phyloP scores from a whole-genome alignment of 805 yeast genomes.

The Zygoascus bituminiphila region DNA sequence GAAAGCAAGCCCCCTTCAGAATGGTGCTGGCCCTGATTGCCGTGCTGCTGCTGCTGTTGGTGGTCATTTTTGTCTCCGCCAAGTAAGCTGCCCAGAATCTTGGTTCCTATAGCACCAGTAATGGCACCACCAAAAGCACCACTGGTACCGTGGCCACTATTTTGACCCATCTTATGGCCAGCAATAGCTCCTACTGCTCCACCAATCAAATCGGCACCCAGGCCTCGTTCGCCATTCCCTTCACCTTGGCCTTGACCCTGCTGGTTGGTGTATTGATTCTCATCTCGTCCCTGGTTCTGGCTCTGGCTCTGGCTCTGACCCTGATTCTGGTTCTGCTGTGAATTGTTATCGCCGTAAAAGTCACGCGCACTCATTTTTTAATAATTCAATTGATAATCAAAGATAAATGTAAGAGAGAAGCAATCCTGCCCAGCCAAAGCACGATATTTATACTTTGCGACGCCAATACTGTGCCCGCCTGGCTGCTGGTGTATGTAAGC shows the following conservation, averaged over 20 bases:
- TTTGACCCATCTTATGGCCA: background rate
- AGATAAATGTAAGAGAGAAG: background rate
- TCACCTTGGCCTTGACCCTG: conserved; percentile 2
- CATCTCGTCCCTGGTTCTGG: background rate
- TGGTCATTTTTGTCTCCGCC: background rate
- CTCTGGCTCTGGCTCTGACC: background rate
- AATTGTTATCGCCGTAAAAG: background rate
- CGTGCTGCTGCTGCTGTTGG: too few relatives aligned
- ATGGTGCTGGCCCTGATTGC: background rate
- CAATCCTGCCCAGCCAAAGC: background rate
- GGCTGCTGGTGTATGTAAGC: too few relatives aligned
- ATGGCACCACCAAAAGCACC: conserved; percentile 2
- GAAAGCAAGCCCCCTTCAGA: background rate
- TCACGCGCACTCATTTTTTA: background rate
- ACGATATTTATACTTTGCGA: background rate
- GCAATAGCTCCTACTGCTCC: background rate
- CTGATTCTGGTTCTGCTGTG: background rate
- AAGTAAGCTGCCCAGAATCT: background rate
- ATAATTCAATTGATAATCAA: background rate
- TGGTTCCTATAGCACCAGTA: background rate
- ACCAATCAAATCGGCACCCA: background rate
- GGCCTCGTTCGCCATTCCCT: background rate
- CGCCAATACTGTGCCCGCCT: too few relatives aligned
- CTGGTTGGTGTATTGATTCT: background rate
- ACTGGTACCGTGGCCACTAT: background rate